Evolutionary conservation across 2,329 filamentous ascomycete genomes (phyloP), one percentile per base, ranked within the genome.

Genomic region (Monosporascus sp.): DNA sequence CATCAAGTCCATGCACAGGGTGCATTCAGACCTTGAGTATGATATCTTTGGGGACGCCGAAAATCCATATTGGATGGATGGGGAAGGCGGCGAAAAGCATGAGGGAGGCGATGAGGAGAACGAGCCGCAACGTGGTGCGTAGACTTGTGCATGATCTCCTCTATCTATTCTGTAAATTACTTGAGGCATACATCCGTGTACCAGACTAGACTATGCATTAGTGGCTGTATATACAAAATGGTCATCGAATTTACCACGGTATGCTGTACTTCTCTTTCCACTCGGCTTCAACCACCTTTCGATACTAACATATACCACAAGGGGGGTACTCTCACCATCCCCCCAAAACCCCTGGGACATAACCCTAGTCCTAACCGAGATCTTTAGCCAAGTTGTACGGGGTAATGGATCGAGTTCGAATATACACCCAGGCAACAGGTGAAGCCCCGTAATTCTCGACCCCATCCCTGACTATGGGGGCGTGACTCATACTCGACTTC

Each of bases 1-100:
- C 24, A 64, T 69, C 53, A 66, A 61, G 52, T 63, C 63, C n/a
- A 67, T 69, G 66, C 50, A 57, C 20, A 60, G 63, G 24, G 58
- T 64, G n/a, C 49, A 65, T 48, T 64, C 66, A 5, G 36, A 44
- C 4, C 50, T 64, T 17, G 66, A 69, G 49, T 44, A 55, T 16
- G 55, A 62, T 27, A 66, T 69, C 20, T 59, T 68, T 5, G 52
- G 50, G 8, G 46, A 56, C 14, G 49, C 48, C 16, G 59, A 63
- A 31, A 55, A 50, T 22, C 9, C 48, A 5, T 54, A 62, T 31
- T n/a, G 17, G 26, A 8, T 52, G 26, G 55, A 58, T 7, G 16
- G 26, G 19, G 38, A 48, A n/a, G 44, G 52, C 5, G 36, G 43
- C 14, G 50, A 44, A 19, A 16, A 37, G 19, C 54, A 26, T 11